Evolutionary conservation across 2,329 filamentous ascomycete species (phyloP).

Genomic region (Diaporthe ilicicola): DNA sequence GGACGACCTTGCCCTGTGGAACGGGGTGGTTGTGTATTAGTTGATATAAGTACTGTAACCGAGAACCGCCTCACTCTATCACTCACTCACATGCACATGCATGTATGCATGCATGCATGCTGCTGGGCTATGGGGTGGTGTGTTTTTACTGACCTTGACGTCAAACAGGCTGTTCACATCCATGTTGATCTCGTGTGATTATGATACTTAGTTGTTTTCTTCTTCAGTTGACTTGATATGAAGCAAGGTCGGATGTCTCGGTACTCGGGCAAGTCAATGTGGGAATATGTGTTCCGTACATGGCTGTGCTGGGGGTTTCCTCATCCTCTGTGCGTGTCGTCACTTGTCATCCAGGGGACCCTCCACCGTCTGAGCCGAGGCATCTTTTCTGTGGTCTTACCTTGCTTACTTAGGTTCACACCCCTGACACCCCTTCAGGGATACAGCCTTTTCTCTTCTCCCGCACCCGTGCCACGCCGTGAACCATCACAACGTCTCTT

Average conservation of each 20-base stretch:
- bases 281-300: background rate
- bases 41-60: no score
- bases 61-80: no score
- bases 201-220: background rate
- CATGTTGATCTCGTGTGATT: conserved; percentile 43
- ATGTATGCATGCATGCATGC: no score
- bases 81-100: no score
- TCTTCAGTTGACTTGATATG: accelerated
- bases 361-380: background rate
- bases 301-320: background rate
- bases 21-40: background rate
- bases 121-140: background rate
- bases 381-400: conserved; percentile 17
- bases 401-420: background rate
- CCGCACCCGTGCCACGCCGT: no score
- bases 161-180: conserved; percentile 64
- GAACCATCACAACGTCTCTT: no score
- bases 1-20: conserved; percentile 62
- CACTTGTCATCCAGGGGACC: background rate
- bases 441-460: background rate
- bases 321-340: background rate
- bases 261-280: background rate
- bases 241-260: background rate
- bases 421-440: conserved; percentile 3
- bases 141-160: conserved; percentile 60